Evolutionary conservation across 371 early-diverging fungal species (phyloP), one percentile per base, ranked within the genome.

Genomic region (Dinochytrium kinnereticum): DNA sequence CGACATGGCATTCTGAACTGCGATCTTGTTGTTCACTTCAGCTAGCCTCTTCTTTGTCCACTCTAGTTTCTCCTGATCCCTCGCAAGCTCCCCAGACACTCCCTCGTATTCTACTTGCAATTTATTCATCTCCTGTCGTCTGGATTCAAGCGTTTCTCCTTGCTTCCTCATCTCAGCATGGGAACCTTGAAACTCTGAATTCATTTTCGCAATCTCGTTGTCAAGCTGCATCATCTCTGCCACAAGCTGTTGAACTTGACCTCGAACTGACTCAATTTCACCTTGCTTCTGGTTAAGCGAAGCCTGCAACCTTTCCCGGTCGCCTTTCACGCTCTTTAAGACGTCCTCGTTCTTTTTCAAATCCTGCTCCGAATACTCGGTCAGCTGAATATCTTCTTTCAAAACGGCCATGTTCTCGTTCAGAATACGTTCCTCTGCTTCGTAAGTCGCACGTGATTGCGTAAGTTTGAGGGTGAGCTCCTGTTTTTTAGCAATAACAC

Each of bases 401-500:
- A 82, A 49, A 1, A 70, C 44, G 2, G 50, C 73, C 64, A 77
- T 64, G 19, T 74, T 75, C 64, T 85, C 85, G 0, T 28, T 39
- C 21, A 74, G 73, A 44, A 80, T 76, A 17, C 64, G 71, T 26
- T 59, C 49, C 49, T 85, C 84, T 15, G 82, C 75, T 65, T 85
- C 84, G 50, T 71, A 82, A n/a, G 75, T 75, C 15, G 82, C 85
- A 15, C 78, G 69, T 7, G 74, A 53, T 59, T 78, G 79, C 1
- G 80, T 69, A 0, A 83, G 70, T 55, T 82, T 73, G 5, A 85
- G 57, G 3, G 79, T 81, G 49, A 80, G 51, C 57, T 82, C 76
- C 36, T 82, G 76, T 64, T 82, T 78, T 55, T 76, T 69, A 13
- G 77, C 78, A 7, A 73, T 77, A 21, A 78, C 77, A 33, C 68